These are phyloP conservation scores for Rhodotorula kratochvilovae DNA, from an alignment of 768 basidiomycete species.

Conservation along the genomic window DNA sequence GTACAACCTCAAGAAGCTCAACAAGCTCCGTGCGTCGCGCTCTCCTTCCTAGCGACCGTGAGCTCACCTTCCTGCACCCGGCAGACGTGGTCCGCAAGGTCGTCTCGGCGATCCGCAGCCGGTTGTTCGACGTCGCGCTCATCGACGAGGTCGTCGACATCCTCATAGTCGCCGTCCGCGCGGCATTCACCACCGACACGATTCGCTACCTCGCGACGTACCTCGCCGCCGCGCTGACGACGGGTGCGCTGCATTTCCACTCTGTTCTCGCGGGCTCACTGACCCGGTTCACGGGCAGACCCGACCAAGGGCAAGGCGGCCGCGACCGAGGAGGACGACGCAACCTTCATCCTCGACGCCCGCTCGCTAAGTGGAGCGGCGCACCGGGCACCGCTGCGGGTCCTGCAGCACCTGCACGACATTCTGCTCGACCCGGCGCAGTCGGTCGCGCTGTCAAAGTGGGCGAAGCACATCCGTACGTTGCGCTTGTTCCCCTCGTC, in stretches of 20 bases:
- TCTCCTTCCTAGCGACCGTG: too few species aligned
- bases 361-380: background rate
- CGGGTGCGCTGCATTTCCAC: slow-evolving; percentile 51
- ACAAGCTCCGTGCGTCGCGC: slow-evolving; percentile 55
- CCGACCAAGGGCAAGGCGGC: background rate
- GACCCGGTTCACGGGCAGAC: too few species aligned
- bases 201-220: slow-evolving; percentile 85
- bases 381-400: background rate
- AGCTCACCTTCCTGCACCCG: background rate
- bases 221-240: slow-evolving; percentile 71
- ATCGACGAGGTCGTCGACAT: slow-evolving; percentile 58
- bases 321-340: too few species aligned
- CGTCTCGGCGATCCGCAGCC: slow-evolving; percentile 74
- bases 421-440: background rate
- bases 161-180: slow-evolving; percentile 59
- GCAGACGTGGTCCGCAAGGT: slow-evolving; percentile 61
- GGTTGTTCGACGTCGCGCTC: slow-evolving; percentile 64
- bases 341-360: slow-evolving; percentile 2
- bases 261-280: background rate
- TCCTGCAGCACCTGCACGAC: slow-evolving; percentile 4
- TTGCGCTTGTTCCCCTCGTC: background rate
- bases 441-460: background rate
- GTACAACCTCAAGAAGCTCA: slow-evolving; percentile 71
- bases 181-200: slow-evolving; percentile 64
- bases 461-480: slow-evolving; percentile 9